These are phyloP conservation scores for Entelexis paramagnoliae DNA, from an alignment of 1,139 yeast genomes.

Conservation along the genomic window DNA sequence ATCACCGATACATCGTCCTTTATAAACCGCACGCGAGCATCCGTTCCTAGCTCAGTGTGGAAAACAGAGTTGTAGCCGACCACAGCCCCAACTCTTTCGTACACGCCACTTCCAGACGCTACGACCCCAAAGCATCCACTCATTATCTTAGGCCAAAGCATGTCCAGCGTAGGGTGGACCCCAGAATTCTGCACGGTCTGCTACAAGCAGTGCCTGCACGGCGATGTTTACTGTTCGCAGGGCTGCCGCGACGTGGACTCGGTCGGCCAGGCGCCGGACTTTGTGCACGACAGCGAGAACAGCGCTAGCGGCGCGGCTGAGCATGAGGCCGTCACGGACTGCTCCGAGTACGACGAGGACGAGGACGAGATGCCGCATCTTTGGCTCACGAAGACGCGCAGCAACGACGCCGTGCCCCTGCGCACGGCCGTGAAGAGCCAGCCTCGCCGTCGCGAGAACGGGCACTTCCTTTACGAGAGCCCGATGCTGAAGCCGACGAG, in stretches of 20 bases:
- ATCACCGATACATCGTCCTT: not conserved
- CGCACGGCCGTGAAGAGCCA: slow-evolving; percentile 1
- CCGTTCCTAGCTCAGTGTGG: not conserved
- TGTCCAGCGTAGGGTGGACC: slow-evolving; percentile 28
- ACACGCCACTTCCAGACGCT: not conserved
- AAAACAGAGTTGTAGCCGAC: not conserved
- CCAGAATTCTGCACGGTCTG: slow-evolving; percentile 38
- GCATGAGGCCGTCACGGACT: slow-evolving; percentile 8
- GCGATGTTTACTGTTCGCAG: slow-evolving; percentile 36
- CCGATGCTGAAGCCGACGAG: slow-evolving; percentile 26
- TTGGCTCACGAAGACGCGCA: slow-evolving; percentile 3
- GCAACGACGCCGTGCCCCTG: not conserved
- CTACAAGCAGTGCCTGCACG: slow-evolving; percentile 36
- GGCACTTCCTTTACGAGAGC: slow-evolving; percentile 27
- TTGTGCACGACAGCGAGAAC: not conserved
- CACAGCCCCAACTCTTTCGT: not conserved
- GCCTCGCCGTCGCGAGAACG: slow-evolving; percentile 5
- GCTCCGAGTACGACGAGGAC: slow-evolving; percentile 15
- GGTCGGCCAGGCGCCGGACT: slow-evolving; percentile 9
- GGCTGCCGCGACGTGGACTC: slow-evolving; percentile 27
- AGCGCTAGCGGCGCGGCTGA: not conserved
- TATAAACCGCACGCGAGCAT: not conserved
- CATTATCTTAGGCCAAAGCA: not conserved
- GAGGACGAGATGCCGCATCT: slow-evolving; percentile 13
- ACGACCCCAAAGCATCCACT: not conserved